phyloP scores from a whole-genome alignment of 352 stramenopile genomes.

The Aphanomyces astaci region DNA sequence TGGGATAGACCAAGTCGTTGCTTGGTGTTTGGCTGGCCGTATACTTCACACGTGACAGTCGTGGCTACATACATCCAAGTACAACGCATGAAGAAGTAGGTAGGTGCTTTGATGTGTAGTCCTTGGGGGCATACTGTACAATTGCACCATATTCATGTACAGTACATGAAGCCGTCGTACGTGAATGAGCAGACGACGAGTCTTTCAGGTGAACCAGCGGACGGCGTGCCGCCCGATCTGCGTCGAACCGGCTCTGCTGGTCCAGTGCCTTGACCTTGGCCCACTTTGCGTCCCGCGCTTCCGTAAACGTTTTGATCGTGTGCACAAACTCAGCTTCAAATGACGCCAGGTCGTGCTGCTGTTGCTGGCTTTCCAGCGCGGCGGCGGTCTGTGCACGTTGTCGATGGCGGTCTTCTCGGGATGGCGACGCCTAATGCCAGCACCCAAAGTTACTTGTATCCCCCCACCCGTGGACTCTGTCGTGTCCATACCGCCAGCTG shows the following conservation, averaged over 20 bases:
- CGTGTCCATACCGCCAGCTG: constrained; percentile 10
- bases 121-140: no score
- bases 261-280: constrained; percentile 39
- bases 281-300: constrained; percentile 39
- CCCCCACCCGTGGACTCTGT: background rate
- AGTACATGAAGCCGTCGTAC: background rate
- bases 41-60: constrained; percentile 20
- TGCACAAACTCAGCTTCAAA: constrained; percentile 65
- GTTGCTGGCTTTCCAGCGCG: constrained; percentile 33
- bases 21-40: background rate
- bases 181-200: constrained; percentile 13
- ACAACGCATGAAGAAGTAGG: no score
- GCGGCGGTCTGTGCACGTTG: constrained; percentile 14
- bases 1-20: background rate
- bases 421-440: background rate
- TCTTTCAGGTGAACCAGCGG: constrained; percentile 30
- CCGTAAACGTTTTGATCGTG: constrained; percentile 44
- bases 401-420: background rate
- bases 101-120: no score
- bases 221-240: constrained; percentile 32
- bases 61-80: constrained; percentile 4
- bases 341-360: constrained; percentile 32
- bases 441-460: background rate
- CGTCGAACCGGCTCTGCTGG: constrained; percentile 35
- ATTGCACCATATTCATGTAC: no score